Percentiles rank a stretch among this genome's conserved stretches.
These are phyloP conservation scores for Jaminaea rosea DNA, from an alignment of 1,284 basidiomycete genomes.

Conservation along the genomic window DNA sequence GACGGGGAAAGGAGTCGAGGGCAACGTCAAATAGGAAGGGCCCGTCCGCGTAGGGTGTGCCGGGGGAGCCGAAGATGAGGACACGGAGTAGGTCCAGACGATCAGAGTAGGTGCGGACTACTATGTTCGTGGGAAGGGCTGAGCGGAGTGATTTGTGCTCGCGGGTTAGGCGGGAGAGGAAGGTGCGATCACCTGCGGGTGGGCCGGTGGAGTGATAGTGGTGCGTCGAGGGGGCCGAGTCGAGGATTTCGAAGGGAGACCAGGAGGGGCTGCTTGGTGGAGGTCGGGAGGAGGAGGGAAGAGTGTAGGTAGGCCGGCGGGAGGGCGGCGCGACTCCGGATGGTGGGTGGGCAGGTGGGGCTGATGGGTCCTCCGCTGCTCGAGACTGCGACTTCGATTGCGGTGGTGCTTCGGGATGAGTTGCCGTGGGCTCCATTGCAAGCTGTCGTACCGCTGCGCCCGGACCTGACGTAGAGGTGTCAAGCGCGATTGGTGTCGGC, in stretches of 20 bases:
- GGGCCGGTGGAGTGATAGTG: slow-evolving; percentile 1
- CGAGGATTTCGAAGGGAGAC: slow-evolving; percentile 66
- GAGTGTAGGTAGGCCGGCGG: no score
- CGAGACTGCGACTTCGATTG: no score
- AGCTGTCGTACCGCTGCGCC: not conserved
- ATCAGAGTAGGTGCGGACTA: slow-evolving; percentile 58
- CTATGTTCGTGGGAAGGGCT: no score
- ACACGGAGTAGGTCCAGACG: slow-evolving; percentile 74
- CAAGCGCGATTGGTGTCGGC: no score
- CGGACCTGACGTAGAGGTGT: no score
- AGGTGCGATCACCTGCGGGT: slow-evolving; percentile 3
- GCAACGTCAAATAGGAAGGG: slow-evolving; percentile 92
- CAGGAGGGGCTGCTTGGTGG: slow-evolving; percentile 67
- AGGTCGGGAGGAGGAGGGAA: no score
- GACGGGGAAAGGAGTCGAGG: slow-evolving; percentile 69
- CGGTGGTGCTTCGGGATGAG: slow-evolving; percentile 5
- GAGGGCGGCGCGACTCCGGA: no score
- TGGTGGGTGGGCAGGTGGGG: no score
- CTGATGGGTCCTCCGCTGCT: no score
- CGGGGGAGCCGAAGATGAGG: slow-evolving; percentile 82
- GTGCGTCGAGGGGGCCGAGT: slow-evolving; percentile 55
- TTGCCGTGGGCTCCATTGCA: not conserved
- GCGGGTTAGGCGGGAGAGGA: slow-evolving; percentile 18
- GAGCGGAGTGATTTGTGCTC: no score
- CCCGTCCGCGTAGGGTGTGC: slow-evolving; percentile 75